Evolutionary conservation across 2,329 filamentous ascomycete genomes (phyloP).

Genomic region (Pseudocercospora macadamiae): DNA sequence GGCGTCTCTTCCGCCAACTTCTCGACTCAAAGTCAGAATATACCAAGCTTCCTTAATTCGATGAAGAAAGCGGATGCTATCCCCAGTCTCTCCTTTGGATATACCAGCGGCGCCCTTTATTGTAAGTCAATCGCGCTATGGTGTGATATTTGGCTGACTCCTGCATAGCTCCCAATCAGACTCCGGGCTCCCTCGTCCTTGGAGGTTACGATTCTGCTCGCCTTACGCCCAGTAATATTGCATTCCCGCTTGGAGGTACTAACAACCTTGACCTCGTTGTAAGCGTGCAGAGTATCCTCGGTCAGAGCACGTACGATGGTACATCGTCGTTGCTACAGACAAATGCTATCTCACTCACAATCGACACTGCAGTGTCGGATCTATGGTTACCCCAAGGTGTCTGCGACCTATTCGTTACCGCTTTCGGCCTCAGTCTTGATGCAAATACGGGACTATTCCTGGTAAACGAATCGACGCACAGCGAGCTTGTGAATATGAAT

Average conservation of each 20-base stretch:
- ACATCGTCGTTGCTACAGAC: not conserved
- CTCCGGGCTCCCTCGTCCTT: constrained; percentile 36
- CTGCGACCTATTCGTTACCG: constrained; percentile 44
- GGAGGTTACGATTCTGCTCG: constrained; percentile 36
- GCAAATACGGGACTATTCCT: constrained; percentile 42
- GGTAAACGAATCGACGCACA: constrained; percentile 45
- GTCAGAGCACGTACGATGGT: constrained; percentile 10
- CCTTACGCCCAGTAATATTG: not conserved
- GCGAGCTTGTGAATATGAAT: constrained; percentile 36
- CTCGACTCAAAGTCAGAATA: constrained; percentile 37
- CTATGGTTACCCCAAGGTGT: constrained; percentile 45
- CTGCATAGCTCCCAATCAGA: too few species aligned
- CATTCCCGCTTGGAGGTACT: constrained; percentile 20
- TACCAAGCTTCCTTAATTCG: constrained; percentile 35
- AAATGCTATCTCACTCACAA: constrained; percentile 12
- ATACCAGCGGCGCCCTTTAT: constrained; percentile 72
- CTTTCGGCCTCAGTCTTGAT: constrained; percentile 47
- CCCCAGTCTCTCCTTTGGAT: constrained; percentile 72
- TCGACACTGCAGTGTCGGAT: constrained; percentile 46
- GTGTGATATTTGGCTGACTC: too few species aligned
- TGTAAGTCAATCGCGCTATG: too few species aligned
- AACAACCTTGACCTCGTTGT: constrained; percentile 30
- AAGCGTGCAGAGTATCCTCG: constrained; percentile 21
- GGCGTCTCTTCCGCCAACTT: constrained; percentile 11
- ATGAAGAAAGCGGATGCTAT: constrained; percentile 63